Percentiles rank a stretch among this genome's conserved stretches.
These are phyloP conservation scores for Spizellomyces sp. DNA, from an alignment of 192 early-diverging fungal genomes.

Conservation along the genomic window DNA sequence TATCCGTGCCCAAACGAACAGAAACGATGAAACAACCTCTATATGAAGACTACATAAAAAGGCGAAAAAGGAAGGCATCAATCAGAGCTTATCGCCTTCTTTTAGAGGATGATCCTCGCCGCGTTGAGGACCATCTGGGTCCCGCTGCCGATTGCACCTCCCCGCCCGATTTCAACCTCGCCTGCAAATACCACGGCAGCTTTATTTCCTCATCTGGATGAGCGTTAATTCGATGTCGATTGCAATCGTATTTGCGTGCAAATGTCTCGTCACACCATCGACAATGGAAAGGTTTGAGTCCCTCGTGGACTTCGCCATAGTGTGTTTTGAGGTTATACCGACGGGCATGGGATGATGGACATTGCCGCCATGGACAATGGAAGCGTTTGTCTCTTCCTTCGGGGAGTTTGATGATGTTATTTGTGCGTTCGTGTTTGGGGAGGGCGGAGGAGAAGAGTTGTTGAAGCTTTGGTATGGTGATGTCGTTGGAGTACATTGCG, in stretches of 20 bases:
- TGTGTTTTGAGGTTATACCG: slow-evolving; percentile 23
- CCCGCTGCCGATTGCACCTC: neutral
- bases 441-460: neutral
- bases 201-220: neutral
- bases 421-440: neutral
- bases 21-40: too few species aligned
- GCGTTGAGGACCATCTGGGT: neutral
- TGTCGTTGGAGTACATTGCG: neutral
- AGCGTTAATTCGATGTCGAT: slow-evolving; percentile 14
- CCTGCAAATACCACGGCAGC: slow-evolving; percentile 1
- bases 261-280: slow-evolving; percentile 1
- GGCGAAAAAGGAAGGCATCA: neutral
- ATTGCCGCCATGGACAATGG: slow-evolving; percentile 4
- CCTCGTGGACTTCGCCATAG: slow-evolving; percentile 1
- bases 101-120: neutral
- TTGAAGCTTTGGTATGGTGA: neutral
- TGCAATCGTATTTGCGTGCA: slow-evolving; percentile 13
- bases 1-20: too few species aligned
- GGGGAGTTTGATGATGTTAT: slow-evolving; percentile 6
- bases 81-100: neutral
- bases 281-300: slow-evolving; percentile 4
- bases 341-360: neutral
- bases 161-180: neutral
- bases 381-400: neutral
- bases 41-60: neutral